Conservation (phyloP, 2,329 filamentous ascomycete species). For the Blastomyces gilchristii region DNA sequence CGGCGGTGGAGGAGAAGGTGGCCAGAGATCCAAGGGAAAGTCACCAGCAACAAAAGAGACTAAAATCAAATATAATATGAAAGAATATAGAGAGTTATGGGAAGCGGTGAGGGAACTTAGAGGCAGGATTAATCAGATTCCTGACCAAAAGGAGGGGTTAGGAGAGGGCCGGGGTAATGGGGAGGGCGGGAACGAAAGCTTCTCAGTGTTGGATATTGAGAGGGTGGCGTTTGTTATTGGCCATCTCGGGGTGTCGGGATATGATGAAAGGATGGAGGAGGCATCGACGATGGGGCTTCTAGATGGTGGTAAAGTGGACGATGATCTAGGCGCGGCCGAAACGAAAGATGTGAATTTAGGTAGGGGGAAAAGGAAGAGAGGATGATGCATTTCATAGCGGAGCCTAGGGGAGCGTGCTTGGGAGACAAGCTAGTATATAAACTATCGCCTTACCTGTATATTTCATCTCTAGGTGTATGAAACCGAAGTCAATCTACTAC, state of each 20-base stretch:
- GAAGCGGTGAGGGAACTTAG: conserved; percentile 19
- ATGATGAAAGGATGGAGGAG: conserved; percentile 5
- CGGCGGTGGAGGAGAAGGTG: not conserved
- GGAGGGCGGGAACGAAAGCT: conserved; percentile 7
- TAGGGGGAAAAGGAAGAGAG: conserved; percentile 2
- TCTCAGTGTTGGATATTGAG: conserved; percentile 28
- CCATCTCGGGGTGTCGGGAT: conserved; percentile 24
- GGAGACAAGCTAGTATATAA: not conserved
- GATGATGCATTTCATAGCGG: not conserved
- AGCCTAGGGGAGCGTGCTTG: too few species aligned
- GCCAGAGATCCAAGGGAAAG: not conserved
- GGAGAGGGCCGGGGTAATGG: conserved; percentile 2
- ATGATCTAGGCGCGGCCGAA: not conserved
- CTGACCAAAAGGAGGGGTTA: not conserved
- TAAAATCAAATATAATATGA: conserved; percentile 33
- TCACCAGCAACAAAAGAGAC: conserved; percentile 15
- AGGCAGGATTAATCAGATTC: conserved; percentile 17
- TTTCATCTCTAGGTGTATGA: not conserved
- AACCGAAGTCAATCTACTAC: not conserved
- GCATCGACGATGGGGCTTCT: not conserved
- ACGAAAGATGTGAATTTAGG: not conserved
- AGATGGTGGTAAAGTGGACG: not conserved
- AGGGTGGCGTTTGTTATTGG: conserved; percentile 31
- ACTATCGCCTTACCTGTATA: not conserved
- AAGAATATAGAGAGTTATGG: conserved; percentile 31